These are phyloP conservation scores for Colletotrichum acutatum DNA, from an alignment of 2,329 filamentous ascomycete genomes.

Conservation along the genomic window DNA sequence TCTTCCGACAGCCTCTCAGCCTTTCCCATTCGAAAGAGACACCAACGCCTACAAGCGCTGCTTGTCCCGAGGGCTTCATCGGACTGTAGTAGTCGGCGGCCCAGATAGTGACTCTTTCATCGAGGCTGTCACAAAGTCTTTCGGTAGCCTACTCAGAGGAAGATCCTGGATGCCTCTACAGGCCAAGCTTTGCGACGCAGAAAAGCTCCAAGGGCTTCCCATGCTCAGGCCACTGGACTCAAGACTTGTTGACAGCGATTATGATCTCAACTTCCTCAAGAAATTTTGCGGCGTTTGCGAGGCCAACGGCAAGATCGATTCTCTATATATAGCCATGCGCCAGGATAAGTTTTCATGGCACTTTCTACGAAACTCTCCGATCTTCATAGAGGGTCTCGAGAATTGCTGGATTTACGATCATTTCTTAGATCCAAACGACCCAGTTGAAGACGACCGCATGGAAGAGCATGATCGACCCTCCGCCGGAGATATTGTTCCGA, in stretches of 20 bases:
- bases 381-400: slow-evolving; percentile 64
- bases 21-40: slow-evolving; percentile 71
- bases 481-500: slow-evolving; percentile 58
- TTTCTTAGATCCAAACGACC: slow-evolving; percentile 57
- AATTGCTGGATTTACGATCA: slow-evolving; percentile 64
- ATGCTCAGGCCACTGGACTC: slow-evolving; percentile 67
- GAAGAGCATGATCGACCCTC: slow-evolving; percentile 53
- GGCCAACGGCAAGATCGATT: slow-evolving; percentile 65
- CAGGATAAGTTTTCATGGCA: slow-evolving; percentile 67
- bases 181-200: slow-evolving; percentile 67
- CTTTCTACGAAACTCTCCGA: slow-evolving; percentile 58
- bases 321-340: slow-evolving; percentile 69
- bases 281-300: slow-evolving; percentile 67
- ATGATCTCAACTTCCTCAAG: slow-evolving; percentile 63
- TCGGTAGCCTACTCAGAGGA: slow-evolving; percentile 59
- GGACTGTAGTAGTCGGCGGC: slow-evolving; percentile 64
- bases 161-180: slow-evolving; percentile 69
- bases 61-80: slow-evolving; percentile 68
- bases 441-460: slow-evolving; percentile 48
- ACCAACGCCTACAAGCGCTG: slow-evolving; percentile 71
- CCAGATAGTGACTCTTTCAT: slow-evolving; percentile 60
- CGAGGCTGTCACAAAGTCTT: slow-evolving; percentile 59
- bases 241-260: slow-evolving; percentile 52
- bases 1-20: slow-evolving; percentile 62
- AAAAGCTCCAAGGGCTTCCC: slow-evolving; percentile 64